Base-by-base conservation (phyloP, 2,329 filamentous ascomycete genomes). In the Colletotrichum euphorbiae region DNA sequence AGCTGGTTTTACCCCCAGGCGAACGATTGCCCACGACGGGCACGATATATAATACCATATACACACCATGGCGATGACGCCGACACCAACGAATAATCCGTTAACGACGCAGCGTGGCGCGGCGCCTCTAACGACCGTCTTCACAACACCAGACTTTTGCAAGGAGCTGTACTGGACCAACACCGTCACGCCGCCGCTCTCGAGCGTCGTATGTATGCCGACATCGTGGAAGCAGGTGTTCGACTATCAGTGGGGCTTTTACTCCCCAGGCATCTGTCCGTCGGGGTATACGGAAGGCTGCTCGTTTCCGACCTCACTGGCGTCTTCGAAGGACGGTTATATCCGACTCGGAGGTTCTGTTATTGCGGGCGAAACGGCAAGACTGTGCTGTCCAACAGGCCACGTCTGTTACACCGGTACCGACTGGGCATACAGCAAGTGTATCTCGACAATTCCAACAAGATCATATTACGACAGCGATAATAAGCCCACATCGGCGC, bases 221-320 rank as follows among this genome's bases (percentile, higher is more conserved):
- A 59, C 61, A 17, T 68, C 66, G 36, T 68, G 66, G 66, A 63
- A 60, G 31, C 66, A 68, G 36, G 46, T 65, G 12, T 62, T 17
- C 28, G 69, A 50, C 31, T 72, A 72, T 17, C 9, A 24, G 7
- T 68, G 66, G 66, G 70, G 70, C 7, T 72, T 48, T 46, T 72
- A 72, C 24, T 71, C 69, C 6, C 70, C 70, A 2, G 70, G 51
- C 13, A 72, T 72, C 8, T 72, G 70, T 3, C 70, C 70, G 4
- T 21, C 19, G 8, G 67, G 70, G 61, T 69, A 69, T n/a, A 69
- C 62, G 42, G 51, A 67, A 50, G 67, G 67, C 21, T 69, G 67
- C 17, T 51, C 67, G 28, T 66, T 67, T 33, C 63, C 67, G 15
- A 67, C 67, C 6, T 51, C 50, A 9, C 19, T 46, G 24, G 61